Evolutionary conservation across 495 filamentous ascomycete genomes (phyloP), one percentile per base, ranked within the genome.

Genomic region (Parathielavia appendiculata): DNA sequence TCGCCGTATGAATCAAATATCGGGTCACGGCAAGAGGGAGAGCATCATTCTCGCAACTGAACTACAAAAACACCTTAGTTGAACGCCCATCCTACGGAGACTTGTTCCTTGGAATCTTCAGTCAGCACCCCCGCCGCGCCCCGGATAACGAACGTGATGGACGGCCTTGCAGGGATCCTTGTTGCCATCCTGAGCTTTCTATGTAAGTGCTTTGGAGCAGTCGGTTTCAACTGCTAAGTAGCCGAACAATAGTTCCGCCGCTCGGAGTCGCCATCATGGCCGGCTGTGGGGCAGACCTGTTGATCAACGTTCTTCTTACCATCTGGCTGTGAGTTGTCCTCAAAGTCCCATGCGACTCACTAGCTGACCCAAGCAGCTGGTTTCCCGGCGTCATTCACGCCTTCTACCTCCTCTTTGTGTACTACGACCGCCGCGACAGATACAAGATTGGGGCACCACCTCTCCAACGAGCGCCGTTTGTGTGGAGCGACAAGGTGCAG

Each of bases 331-430:
- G 69, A 8, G 74, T 54, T 8, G 72, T 54, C 36, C n/a, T 34
- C 36, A 10, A 17, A 19, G 17, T 11, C 30, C 34, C 26, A 30
- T 30, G 2, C 6, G 26, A 30, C 3, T n/a, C 26, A 6, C 1
- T 22, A 40, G 52, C 22, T 64, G 44, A 54, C 51, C 45, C 4
- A 32, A 16, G 8, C 16, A 54, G 44, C 14, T 48, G 51, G 51
- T 69, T 93, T 54, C 90, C 90, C 1, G 89, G 89, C 8, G 85
- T 92, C 61, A 81, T 96, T 26, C 92, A 96, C 67, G 92, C 90
- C 8, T 95, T 95, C 75, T 97, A 97, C 67, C 63, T 96, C 56
- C 85, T 91, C 72, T 96, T 89, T 65, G 80, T 95, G 49, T 96
- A 93, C 69, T 96, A 87, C 63, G 77, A 89, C 35, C 86, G 87